phyloP scores from a whole-genome alignment of 2,329 filamentous ascomycete species.

The Coccinonectria pachysandricola region DNA sequence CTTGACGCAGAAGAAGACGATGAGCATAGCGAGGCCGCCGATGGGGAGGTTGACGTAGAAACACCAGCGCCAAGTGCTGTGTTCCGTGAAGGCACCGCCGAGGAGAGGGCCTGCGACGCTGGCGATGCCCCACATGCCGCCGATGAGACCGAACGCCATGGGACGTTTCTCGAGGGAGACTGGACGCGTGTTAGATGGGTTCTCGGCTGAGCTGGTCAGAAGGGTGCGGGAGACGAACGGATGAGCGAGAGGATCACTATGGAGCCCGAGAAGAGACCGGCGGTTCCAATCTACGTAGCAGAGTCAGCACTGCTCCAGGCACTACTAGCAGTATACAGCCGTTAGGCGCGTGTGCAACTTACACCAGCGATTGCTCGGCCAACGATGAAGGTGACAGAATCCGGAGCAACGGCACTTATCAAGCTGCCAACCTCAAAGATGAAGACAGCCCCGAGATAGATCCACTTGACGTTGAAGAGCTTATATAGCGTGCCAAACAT shows the following conservation, averaged over 20 bases:
- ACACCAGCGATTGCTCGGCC: slow-evolving; percentile 41
- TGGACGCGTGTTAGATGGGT: slow-evolving; percentile 4
- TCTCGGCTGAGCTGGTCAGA: background rate
- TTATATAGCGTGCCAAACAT: slow-evolving; percentile 41
- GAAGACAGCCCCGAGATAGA: slow-evolving; percentile 32
- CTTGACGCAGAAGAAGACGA: slow-evolving; percentile 37
- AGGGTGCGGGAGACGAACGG: slow-evolving; percentile 21
- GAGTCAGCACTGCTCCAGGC: no score
- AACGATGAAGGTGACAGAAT: slow-evolving; percentile 38
- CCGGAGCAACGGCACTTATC: slow-evolving; percentile 33
- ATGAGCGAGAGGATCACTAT: slow-evolving; percentile 37
- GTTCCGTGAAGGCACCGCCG: slow-evolving; percentile 39
- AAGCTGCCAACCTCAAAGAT: slow-evolving; percentile 35
- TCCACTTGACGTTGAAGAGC: slow-evolving; percentile 37
- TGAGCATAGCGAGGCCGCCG: slow-evolving; percentile 34
- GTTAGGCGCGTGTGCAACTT: no score
- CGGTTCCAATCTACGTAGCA: slow-evolving; percentile 32
- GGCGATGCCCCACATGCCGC: slow-evolving; percentile 47
- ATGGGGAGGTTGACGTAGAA: slow-evolving; percentile 39
- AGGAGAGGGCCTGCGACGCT: slow-evolving; percentile 39
- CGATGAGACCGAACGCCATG: slow-evolving; percentile 43
- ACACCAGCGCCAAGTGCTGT: slow-evolving; percentile 43
- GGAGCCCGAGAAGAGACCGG: slow-evolving; percentile 39
- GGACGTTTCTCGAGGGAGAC: slow-evolving; percentile 45
- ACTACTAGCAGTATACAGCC: no score